Evolutionary conservation across 2,329 filamentous ascomycete genomes (phyloP).

Genomic region (Grosmannia huntii): DNA sequence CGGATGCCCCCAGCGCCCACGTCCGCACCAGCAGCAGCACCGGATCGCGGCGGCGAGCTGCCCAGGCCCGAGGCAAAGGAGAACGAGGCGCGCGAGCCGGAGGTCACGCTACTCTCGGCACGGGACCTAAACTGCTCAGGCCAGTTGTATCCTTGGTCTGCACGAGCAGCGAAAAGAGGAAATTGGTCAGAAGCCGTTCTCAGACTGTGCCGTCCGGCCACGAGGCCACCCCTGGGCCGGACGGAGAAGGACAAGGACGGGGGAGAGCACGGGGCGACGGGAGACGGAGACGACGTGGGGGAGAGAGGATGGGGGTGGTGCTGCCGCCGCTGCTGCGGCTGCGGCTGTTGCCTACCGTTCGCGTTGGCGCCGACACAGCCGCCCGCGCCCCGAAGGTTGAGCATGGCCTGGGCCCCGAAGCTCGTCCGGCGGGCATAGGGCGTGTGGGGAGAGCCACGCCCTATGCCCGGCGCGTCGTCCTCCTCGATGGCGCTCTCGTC

Average conservation of each 20-base stretch:
- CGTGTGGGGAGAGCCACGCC: slow-evolving; percentile 33
- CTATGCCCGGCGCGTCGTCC: no score
- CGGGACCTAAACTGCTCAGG: slow-evolving; percentile 88
- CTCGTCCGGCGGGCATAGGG: slow-evolving; percentile 79
- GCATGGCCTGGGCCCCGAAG: slow-evolving; percentile 71
- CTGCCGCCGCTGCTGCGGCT: not conserved
- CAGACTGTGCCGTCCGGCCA: slow-evolving; percentile 23
- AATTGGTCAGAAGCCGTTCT: slow-evolving; percentile 54
- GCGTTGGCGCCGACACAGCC: slow-evolving; percentile 40
- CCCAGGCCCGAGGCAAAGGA: slow-evolving; percentile 35
- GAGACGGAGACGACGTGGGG: not conserved
- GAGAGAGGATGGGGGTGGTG: not conserved
- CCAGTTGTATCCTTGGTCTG: slow-evolving; percentile 95
- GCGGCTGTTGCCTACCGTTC: slow-evolving; percentile 40
- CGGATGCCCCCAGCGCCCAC: not conserved
- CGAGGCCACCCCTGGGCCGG: slow-evolving; percentile 19
- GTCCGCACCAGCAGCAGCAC: slow-evolving; percentile 7
- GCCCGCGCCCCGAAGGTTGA: slow-evolving; percentile 49
- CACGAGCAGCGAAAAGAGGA: slow-evolving; percentile 32
- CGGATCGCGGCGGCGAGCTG: slow-evolving; percentile 28
- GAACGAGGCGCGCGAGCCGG: slow-evolving; percentile 44
- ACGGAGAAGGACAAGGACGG: slow-evolving; percentile 17
- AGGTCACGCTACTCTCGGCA: slow-evolving; percentile 62
- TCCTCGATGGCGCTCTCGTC: slow-evolving; percentile 68
- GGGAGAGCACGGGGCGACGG: slow-evolving; percentile 15